Percentiles rank a stretch among this genome's conserved stretches.
These are phyloP conservation scores for Salix caprea DNA, from an alignment of 345 rosid genomes.

Conservation along the genomic window DNA sequence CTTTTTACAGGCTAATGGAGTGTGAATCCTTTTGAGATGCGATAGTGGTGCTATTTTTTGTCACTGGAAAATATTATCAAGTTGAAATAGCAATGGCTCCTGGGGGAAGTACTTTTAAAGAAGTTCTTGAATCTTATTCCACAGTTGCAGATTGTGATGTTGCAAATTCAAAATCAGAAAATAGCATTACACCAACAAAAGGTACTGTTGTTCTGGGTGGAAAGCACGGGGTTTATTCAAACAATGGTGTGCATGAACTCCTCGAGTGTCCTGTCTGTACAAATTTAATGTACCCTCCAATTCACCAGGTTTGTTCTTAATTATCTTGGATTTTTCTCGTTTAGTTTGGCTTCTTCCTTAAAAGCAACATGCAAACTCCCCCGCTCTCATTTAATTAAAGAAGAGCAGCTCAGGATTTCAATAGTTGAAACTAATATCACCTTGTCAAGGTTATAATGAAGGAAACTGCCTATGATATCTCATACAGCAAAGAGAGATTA, in stretches of 20 bases:
- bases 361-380: background rate
- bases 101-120: constrained; percentile 41
- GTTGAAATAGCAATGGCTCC: constrained; percentile 41
- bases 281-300: constrained; percentile 34
- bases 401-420: background rate
- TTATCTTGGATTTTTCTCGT: background rate
- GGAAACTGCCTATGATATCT: background rate
- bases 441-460: background rate
- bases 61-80: constrained; percentile 1
- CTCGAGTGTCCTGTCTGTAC: constrained; percentile 34
- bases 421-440: background rate
- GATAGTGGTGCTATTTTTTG: background rate
- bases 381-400: background rate
- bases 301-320: constrained; percentile 25
- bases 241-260: constrained; percentile 33
- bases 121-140: constrained; percentile 34
- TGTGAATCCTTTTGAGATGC: constrained; percentile 8
- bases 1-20: constrained; percentile 15
- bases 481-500: background rate
- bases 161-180: constrained; percentile 23
- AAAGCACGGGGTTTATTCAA: constrained; percentile 34
- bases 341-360: background rate
- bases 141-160: constrained; percentile 18
- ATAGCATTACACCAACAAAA: constrained; percentile 17
- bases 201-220: constrained; percentile 26